Percentiles rank a stretch among this genome's conserved stretches.
Conservation (phyloP, 805 yeast species). For the Barnettozyma pratensis region DNA sequence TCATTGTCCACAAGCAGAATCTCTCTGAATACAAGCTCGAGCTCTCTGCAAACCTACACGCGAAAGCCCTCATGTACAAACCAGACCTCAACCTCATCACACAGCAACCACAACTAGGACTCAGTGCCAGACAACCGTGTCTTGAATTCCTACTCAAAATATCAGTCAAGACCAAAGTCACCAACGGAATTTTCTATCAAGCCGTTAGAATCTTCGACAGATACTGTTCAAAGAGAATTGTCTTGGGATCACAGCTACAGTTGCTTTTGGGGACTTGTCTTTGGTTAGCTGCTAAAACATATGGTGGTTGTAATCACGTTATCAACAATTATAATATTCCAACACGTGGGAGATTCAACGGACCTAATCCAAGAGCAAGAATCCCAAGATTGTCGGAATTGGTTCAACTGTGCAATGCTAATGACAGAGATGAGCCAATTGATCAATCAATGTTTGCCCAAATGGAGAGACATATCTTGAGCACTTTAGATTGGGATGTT, state of each 20-base stretch:
- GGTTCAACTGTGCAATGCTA: constrained; percentile 64
- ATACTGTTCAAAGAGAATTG: constrained; percentile 83
- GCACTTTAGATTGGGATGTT: constrained; percentile 69
- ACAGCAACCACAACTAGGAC: constrained; percentile 83
- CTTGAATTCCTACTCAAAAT: constrained; percentile 78
- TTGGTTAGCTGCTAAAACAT: constrained; percentile 89
- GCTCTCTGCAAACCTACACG: constrained; percentile 34
- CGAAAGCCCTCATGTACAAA: constrained; percentile 32
- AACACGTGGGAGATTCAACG: constrained; percentile 55
- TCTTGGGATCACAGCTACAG: constrained; percentile 81
- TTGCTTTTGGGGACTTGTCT: constrained; percentile 86
- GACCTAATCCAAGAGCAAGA: constrained; percentile 70
- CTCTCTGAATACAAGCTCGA: constrained; percentile 51
- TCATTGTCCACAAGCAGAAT: constrained; percentile 38
- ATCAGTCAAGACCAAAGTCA: constrained; percentile 55
- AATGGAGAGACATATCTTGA: constrained; percentile 74
- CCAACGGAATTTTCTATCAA: constrained; percentile 63
- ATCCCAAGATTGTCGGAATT: constrained; percentile 72
- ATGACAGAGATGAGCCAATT: constrained; percentile 49
- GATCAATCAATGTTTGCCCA: constrained; percentile 70
- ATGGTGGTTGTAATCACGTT: constrained; percentile 69
- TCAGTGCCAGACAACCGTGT: constrained; percentile 66
- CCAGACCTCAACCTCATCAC: constrained; percentile 65
- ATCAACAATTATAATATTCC: constrained; percentile 44
- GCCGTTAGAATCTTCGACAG: constrained; percentile 80